A percentile compares a stretch with the other conserved stretches of the same genome.
Evolutionary conservation across 2,329 filamentous ascomycete species (phyloP).

Genomic region (Xylariaceae sp.): DNA sequence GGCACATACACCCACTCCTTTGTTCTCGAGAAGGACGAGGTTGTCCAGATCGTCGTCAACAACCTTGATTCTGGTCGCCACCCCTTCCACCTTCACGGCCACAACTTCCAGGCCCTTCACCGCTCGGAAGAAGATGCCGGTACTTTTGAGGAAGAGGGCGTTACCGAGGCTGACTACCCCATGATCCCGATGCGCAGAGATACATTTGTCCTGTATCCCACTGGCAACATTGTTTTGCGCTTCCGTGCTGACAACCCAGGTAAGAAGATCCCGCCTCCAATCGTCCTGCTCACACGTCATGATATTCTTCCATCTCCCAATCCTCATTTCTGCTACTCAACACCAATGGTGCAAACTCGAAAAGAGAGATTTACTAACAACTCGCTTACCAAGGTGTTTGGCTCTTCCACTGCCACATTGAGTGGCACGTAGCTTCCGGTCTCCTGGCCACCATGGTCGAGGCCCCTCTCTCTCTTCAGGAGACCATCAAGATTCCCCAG

Average conservation of each 20-base stretch:
- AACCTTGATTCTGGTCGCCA: slow-evolving; percentile 67
- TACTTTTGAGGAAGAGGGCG: slow-evolving; percentile 44
- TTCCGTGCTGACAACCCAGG: slow-evolving; percentile 64
- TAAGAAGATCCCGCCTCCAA: slow-evolving; percentile 7
- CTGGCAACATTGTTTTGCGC: slow-evolving; percentile 64
- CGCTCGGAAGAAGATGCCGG: slow-evolving; percentile 55
- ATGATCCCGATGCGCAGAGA: slow-evolving; percentile 61
- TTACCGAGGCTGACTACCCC: slow-evolving; percentile 44
- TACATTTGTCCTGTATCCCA: slow-evolving; percentile 58
- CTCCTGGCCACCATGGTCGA: slow-evolving; percentile 61
- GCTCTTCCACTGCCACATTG: slow-evolving; percentile 77
- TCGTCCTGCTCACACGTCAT: no score
- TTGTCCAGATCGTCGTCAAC: slow-evolving; percentile 74
- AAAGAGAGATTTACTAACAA: neutral
- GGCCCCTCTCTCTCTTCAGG: slow-evolving; percentile 57
- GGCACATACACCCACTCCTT: slow-evolving; percentile 61
- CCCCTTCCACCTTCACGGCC: slow-evolving; percentile 75
- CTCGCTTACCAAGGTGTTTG: slow-evolving; percentile 44
- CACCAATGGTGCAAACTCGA: neutral
- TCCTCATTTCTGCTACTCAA: neutral
- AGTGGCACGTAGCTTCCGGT: slow-evolving; percentile 69
- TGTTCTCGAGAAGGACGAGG: slow-evolving; percentile 59
- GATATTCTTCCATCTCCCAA: no score
- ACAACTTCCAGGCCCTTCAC: slow-evolving; percentile 64
- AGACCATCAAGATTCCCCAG: slow-evolving; percentile 53